phyloP scores from a whole-genome alignment of 176 grass and related monocot species.

The Guadua angustifolia region DNA sequence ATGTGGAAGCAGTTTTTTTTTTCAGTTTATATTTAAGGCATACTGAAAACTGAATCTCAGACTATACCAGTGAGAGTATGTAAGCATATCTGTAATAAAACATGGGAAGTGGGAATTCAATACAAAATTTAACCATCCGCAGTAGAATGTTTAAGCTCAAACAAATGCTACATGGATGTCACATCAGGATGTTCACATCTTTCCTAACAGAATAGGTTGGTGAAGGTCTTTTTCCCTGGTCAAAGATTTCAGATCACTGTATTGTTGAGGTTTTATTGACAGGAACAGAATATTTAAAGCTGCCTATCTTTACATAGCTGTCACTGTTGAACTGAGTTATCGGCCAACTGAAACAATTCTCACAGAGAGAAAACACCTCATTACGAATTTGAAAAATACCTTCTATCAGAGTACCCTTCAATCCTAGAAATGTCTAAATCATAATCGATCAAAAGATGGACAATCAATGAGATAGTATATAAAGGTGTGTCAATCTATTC shows the following conservation, averaged over 20 bases:
- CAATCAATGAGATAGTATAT: not conserved
- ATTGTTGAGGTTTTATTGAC: slow-evolving; percentile 3
- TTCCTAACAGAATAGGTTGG: slow-evolving; percentile 3
- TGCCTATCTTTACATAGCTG: not conserved
- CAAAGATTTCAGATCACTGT: slow-evolving; percentile 13
- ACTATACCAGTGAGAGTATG: not conserved
- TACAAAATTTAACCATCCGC: not conserved
- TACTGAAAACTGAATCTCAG: not conserved
- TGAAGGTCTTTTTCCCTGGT: not conserved
- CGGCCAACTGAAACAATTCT: not conserved
- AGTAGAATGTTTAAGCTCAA: not conserved
- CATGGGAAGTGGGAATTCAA: not conserved
- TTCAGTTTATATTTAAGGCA: not conserved
- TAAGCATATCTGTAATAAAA: not conserved
- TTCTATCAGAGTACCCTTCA: slow-evolving; percentile 17
- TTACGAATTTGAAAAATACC: not conserved
- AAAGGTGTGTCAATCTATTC: not conserved
- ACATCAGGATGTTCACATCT: not conserved
- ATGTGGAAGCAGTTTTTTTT: not conserved
- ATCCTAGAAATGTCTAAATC: not conserved
- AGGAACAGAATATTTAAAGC: not conserved
- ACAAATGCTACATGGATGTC: not conserved
- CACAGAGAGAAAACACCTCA: not conserved
- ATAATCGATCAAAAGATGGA: not conserved
- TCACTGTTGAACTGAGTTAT: not conserved